These are phyloP conservation scores for Aspergillus intermedius DNA, from an alignment of 2,329 filamentous ascomycete species.

Conservation along the genomic window DNA sequence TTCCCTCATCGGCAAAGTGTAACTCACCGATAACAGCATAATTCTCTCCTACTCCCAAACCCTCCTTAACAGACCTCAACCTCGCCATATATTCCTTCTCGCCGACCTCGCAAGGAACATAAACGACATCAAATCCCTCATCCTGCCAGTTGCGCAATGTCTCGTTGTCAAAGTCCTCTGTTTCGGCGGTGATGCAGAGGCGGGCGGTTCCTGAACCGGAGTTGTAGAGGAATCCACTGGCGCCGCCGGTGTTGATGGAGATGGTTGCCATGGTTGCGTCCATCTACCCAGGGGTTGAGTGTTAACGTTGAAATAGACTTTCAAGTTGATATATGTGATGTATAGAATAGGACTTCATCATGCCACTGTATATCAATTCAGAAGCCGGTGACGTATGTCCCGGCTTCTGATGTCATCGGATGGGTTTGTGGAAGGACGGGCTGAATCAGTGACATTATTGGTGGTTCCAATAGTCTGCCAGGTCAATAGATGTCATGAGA, in stretches of 20 bases:
- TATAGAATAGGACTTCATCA: not conserved
- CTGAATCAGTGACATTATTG: too few relatives aligned
- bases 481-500: too few relatives aligned
- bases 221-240: slow-evolving; percentile 29
- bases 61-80: slow-evolving; percentile 47
- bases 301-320: not conserved
- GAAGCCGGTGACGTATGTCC: not conserved
- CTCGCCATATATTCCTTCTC: slow-evolving; percentile 47
- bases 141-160: slow-evolving; percentile 51
- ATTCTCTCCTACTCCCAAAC: slow-evolving; percentile 51
- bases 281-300: not conserved
- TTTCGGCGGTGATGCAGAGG: slow-evolving; percentile 29
- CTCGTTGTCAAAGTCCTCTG: slow-evolving; percentile 46
- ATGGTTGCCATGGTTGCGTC: slow-evolving; percentile 23
- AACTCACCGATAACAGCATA: slow-evolving; percentile 56
- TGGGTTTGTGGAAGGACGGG: not conserved
- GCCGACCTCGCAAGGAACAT: slow-evolving; percentile 49
- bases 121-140: slow-evolving; percentile 55
- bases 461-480: too few relatives aligned
- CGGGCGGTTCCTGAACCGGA: slow-evolving; percentile 26
- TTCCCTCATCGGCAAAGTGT: not conserved
- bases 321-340: not conserved
- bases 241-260: slow-evolving; percentile 27
- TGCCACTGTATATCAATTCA: too few relatives aligned
- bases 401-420: not conserved